Conservation (phyloP, 768 basidiomycete genomes). For the Pilatotrama ljubarskyi region DNA sequence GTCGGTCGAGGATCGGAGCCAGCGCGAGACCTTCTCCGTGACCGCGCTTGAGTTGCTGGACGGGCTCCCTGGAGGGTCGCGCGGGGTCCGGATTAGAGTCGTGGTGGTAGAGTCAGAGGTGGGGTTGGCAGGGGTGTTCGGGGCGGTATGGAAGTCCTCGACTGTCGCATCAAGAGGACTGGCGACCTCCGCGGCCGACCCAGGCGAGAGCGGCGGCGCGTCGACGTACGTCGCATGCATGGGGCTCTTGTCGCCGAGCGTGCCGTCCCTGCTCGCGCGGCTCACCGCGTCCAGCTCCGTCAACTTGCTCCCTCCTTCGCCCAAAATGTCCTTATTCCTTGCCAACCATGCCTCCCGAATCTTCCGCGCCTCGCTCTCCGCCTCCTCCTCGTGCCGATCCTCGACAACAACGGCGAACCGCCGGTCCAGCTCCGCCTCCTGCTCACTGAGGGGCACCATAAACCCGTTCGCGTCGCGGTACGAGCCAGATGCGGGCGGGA, state of each 20-base stretch:
- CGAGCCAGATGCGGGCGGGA: neutral
- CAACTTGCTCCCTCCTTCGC: too few relatives aligned
- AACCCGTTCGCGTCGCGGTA: conserved; percentile 20
- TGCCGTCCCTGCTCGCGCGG: conserved; percentile 11
- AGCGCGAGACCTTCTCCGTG: conserved; percentile 19
- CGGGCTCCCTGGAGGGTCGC: neutral
- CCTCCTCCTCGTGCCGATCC: neutral
- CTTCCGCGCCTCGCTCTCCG: conserved; percentile 15
- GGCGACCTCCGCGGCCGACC: neutral
- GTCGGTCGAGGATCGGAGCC: conserved; percentile 15
- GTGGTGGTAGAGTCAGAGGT: neutral
- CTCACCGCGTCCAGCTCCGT: conserved; percentile 11
- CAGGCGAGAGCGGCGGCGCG: neutral
- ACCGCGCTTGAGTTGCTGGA: conserved; percentile 16
- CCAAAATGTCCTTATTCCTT: conserved; percentile 2
- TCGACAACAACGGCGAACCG: conserved; percentile 18
- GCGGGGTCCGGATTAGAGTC: neutral
- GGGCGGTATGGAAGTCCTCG: conserved; percentile 9
- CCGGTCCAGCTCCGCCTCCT: conserved; percentile 23
- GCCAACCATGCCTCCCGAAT: conserved; percentile 25
- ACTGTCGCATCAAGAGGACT: neutral
- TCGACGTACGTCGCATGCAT: conserved; percentile 4
- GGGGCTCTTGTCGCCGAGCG: conserved; percentile 1
- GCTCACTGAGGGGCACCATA: conserved; percentile 24
- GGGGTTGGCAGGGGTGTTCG: neutral